phyloP scores from a whole-genome alignment of 208 protist genomes.

The Trichomonas vaginalis region DNA sequence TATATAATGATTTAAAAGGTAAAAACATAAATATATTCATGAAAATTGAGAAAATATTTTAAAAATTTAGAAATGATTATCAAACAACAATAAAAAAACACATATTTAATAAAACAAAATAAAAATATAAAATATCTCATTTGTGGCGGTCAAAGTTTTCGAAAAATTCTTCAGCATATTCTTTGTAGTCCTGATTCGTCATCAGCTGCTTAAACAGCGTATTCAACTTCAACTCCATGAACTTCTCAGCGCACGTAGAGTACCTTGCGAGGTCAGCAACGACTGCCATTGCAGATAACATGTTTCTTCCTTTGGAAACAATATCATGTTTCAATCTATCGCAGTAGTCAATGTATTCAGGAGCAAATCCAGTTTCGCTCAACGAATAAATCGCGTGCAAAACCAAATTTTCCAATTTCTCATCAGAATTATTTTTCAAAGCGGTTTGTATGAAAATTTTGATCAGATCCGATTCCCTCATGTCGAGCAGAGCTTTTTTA shows the following conservation, averaged over 20 bases:
- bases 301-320: not conserved
- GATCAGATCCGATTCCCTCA: not conserved
- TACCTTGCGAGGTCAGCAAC: not conserved
- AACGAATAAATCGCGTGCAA: not conserved
- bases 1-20: too few species aligned
- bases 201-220: not conserved
- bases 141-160: not conserved
- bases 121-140: too few species aligned
- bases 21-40: too few species aligned
- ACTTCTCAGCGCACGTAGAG: not conserved
- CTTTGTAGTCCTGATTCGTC: not conserved
- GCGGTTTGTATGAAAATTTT: not conserved
- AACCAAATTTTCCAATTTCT: not conserved
- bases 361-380: not conserved
- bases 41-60: too few species aligned
- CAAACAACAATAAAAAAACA: too few species aligned
- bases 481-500: not conserved
- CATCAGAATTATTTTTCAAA: not conserved
- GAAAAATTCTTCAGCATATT: not conserved
- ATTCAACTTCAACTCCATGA: not conserved
- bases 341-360: not conserved
- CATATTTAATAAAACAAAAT: too few species aligned
- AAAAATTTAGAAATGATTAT: too few species aligned
- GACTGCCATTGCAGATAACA: not conserved
- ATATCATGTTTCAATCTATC: not conserved